Evolutionary conservation across 2,329 filamentous ascomycete species (phyloP).

Genomic region (Xylaria sp.): DNA sequence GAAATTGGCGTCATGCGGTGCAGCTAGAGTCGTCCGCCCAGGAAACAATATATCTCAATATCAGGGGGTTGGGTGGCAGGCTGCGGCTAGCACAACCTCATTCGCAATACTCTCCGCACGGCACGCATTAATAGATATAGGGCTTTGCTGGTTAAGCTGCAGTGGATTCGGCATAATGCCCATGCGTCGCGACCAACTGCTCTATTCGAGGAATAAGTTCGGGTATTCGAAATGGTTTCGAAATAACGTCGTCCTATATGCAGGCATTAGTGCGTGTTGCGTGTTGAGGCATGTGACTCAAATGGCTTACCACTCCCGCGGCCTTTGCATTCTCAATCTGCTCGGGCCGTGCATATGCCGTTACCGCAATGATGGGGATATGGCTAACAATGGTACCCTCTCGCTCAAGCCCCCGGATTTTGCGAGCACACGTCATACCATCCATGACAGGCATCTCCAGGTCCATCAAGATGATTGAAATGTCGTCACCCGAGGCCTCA

Average conservation of each 20-base stretch:
- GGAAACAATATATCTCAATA: neutral
- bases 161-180: slow-evolving; percentile 2
- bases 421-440: slow-evolving; percentile 73
- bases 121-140: neutral
- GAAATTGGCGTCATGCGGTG: neutral
- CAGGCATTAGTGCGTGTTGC: slow-evolving; percentile 29
- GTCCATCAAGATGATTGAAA: slow-evolving; percentile 78
- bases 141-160: neutral
- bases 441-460: slow-evolving; percentile 87
- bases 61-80: neutral
- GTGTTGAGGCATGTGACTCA: neutral
- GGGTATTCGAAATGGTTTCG: slow-evolving; percentile 80
- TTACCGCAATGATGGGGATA: slow-evolving; percentile 83
- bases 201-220: slow-evolving; percentile 72
- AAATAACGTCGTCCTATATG: slow-evolving; percentile 71
- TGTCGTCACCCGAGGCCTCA: slow-evolving; percentile 54
- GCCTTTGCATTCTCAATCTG: slow-evolving; percentile 74
- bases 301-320: slow-evolving; percentile 70
- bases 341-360: slow-evolving; percentile 77
- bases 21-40: slow-evolving; percentile 2
- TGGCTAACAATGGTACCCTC: slow-evolving; percentile 66
- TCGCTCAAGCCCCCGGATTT: slow-evolving; percentile 71
- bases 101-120: neutral
- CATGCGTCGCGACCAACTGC: slow-evolving; percentile 49
- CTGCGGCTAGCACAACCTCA: neutral